Percentiles rank a stretch among this genome's conserved stretches.
Evolutionary conservation across 164 flowering plant species (phyloP).

Genomic region (Vitis cinerea): DNA sequence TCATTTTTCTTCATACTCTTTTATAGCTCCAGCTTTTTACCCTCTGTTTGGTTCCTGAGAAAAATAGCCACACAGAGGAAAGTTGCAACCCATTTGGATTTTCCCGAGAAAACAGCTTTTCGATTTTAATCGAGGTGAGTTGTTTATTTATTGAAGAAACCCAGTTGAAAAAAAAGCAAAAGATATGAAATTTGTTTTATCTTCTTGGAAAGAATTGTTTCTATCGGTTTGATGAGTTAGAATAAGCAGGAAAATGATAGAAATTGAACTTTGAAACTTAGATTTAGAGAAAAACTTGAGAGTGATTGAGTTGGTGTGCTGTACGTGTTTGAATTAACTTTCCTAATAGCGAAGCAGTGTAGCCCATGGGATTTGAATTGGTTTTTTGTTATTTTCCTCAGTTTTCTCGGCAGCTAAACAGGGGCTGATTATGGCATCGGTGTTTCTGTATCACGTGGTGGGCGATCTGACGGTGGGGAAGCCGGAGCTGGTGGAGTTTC

Average conservation of each 20-base stretch:
- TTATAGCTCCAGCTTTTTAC: constrained; percentile 28
- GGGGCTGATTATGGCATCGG: constrained; percentile 67
- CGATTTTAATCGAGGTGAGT: not conserved
- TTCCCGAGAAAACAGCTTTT: not conserved
- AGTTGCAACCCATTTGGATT: not conserved
- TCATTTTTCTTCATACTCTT: constrained; percentile 69
- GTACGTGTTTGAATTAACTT: too few species aligned
- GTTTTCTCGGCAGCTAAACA: constrained; percentile 1
- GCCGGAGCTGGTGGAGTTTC: constrained; percentile 81
- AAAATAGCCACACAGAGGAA: too few species aligned
- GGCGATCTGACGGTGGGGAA: constrained; percentile 98
- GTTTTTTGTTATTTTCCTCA: not conserved
- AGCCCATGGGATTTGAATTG: not conserved
- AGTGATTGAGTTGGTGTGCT: too few species aligned
- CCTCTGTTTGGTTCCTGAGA: not conserved
- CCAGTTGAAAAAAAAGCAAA: too few species aligned
- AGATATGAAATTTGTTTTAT: not conserved
- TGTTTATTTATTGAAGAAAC: not conserved
- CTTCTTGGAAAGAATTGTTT: not conserved
- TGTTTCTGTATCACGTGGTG: constrained; percentile 85
- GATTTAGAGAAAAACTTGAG: too few species aligned
- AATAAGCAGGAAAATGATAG: too few species aligned
- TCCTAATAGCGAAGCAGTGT: not conserved
- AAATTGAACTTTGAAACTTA: too few species aligned
- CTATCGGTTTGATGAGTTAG: too few species aligned